Percentiles rank a stretch among this genome's conserved stretches.
Conservation (phyloP, 176 grass and related monocot genomes). For the Musa troglodytarum region DNA sequence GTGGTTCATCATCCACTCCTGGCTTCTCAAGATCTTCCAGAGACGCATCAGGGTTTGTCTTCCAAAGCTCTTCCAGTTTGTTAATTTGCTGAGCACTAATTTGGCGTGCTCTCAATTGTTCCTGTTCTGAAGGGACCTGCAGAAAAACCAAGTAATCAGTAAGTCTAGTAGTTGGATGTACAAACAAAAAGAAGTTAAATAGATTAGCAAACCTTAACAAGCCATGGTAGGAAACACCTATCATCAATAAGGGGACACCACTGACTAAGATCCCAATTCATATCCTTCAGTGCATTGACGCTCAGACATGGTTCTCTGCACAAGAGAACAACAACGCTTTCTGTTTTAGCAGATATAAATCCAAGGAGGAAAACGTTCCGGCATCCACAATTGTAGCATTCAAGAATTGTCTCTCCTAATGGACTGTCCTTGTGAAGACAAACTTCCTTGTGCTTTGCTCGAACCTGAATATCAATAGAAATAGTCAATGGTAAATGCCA, state of each 20-base stretch:
- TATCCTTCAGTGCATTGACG: constrained; percentile 97
- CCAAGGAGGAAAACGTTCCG: constrained; percentile 98
- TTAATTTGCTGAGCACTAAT: constrained; percentile 99
- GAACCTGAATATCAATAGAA: constrained; percentile 42
- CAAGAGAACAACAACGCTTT: constrained; percentile 92
- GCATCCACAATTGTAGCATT: constrained; percentile 97
- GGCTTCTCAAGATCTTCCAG: constrained; percentile 99
- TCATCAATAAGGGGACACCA: constrained; percentile 99
- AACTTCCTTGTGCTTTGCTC: constrained; percentile 98
- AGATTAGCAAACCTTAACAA: constrained; percentile 72
- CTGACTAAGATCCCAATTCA: constrained; percentile 99
- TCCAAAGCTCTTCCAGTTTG: constrained; percentile 98
- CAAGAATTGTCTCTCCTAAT: constrained; percentile 94
- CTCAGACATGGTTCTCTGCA: constrained; percentile 99
- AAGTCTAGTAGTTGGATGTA: constrained; percentile 4
- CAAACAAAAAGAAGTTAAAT: background rate
- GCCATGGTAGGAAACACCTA: constrained; percentile 91
- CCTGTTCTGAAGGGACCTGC: constrained; percentile 95
- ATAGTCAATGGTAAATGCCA: background rate
- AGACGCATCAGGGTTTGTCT: constrained; percentile 90
- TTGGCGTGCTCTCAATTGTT: constrained; percentile 91
- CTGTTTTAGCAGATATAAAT: constrained; percentile 95
- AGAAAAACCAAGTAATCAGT: constrained; percentile 19
- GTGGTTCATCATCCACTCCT: constrained; percentile 95
- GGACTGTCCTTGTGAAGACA: constrained; percentile 97